Evolutionary conservation across 768 basidiomycete species (phyloP).

Genomic region (Termitomyces bulborhizus): DNA sequence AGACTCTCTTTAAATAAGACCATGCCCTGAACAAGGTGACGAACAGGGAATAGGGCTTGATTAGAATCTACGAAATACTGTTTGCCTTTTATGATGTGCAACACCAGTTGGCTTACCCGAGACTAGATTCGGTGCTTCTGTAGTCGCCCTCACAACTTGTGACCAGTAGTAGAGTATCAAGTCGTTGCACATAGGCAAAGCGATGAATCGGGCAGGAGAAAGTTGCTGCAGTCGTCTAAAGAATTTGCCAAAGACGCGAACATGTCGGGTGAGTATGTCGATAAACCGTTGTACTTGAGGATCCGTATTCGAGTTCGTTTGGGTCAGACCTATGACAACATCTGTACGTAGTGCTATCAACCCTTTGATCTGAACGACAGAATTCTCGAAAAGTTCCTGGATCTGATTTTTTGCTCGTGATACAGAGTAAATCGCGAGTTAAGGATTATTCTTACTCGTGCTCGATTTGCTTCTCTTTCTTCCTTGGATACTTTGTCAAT

Average conservation of each 20-base stretch:
- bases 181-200: conserved; percentile 56
- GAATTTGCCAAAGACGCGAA: conserved; percentile 71
- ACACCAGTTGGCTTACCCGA: conserved; percentile 37
- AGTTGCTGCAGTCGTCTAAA: conserved; percentile 72
- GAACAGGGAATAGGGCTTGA: conserved; percentile 65
- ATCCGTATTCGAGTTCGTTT: conserved; percentile 18
- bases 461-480: conserved; percentile 35
- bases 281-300: conserved; percentile 38
- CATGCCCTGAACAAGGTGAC: conserved; percentile 80
- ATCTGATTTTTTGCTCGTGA: conserved; percentile 36
- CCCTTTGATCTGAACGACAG: conserved; percentile 47
- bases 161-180: conserved; percentile 79
- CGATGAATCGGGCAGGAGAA: conserved; percentile 49
- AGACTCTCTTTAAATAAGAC: conserved; percentile 81
- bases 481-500: conserved; percentile 36
- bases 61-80: conserved; percentile 42
- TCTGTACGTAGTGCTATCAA: conserved; percentile 54
- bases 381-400: conserved; percentile 52
- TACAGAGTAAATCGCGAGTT: neutral
- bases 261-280: conserved; percentile 58
- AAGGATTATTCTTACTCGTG: conserved; percentile 41
- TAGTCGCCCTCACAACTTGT: conserved; percentile 68
- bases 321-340: conserved; percentile 39
- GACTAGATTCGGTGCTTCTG: conserved; percentile 43
- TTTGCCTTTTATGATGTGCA: neutral